Conservation (phyloP, 2,329 filamentous ascomycete genomes). For the Paraphoma chrysanthemicola region DNA sequence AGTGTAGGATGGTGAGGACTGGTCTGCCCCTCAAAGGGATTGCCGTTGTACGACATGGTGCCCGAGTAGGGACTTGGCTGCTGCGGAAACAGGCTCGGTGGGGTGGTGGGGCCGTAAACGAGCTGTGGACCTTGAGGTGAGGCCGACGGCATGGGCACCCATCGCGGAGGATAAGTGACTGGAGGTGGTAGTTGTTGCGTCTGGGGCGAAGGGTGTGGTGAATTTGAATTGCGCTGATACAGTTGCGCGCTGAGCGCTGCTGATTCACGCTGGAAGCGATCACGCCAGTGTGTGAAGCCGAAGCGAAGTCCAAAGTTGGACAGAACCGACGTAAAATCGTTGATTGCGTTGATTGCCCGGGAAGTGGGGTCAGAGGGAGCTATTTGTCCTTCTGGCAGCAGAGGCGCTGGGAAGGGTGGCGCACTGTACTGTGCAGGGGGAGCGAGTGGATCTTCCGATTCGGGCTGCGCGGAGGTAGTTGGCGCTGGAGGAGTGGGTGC, state of each 20-base stretch:
- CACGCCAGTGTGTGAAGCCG: constrained; percentile 58
- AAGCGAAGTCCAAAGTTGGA: constrained; percentile 56
- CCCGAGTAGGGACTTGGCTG: constrained; percentile 38
- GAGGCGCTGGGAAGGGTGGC: constrained; percentile 43
- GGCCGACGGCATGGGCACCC: constrained; percentile 31
- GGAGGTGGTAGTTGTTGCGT: constrained; percentile 17
- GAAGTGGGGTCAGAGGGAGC: constrained; percentile 41
- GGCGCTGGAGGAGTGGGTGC: constrained; percentile 50
- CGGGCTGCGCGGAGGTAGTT: constrained; percentile 20
- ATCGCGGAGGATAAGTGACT: constrained; percentile 31
- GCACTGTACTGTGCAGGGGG: constrained; percentile 34
- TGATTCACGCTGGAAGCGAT: constrained; percentile 56
- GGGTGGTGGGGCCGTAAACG: constrained; percentile 40
- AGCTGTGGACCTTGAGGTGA: constrained; percentile 32
- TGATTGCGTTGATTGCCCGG: constrained; percentile 56
- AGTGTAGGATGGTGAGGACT: constrained; percentile 23
- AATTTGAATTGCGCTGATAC: constrained; percentile 42
- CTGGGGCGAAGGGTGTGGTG: constrained; percentile 33
- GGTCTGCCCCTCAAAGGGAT: constrained; percentile 24
- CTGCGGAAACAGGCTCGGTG: constrained; percentile 34
- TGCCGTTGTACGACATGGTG: constrained; percentile 36
- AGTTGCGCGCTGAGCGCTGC: constrained; percentile 50
- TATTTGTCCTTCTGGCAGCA: constrained; percentile 31
- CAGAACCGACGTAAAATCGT: constrained; percentile 55
- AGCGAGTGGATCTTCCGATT: constrained; percentile 47